Conservation (phyloP, 352 stramenopile genomes). For the Sclerospora graminicola region DNA sequence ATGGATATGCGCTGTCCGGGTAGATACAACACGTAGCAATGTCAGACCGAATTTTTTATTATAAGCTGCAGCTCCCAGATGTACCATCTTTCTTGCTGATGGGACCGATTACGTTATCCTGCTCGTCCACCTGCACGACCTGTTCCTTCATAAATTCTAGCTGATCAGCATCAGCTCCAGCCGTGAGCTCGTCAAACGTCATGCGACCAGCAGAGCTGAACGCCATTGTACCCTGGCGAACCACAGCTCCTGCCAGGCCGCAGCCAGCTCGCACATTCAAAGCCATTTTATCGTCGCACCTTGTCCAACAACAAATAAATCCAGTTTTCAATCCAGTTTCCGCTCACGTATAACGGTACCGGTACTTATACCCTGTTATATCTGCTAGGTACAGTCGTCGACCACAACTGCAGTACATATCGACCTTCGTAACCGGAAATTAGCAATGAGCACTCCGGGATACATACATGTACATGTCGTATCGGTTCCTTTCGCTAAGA, state of each 20-base stretch:
- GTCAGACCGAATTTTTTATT: not conserved
- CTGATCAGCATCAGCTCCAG: slow-evolving; percentile 63
- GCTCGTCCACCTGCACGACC: slow-evolving; percentile 82
- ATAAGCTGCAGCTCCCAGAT: slow-evolving; percentile 1
- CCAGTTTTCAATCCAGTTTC: no score
- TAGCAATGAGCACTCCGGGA: no score
- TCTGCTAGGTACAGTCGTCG: no score
- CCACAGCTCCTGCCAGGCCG: slow-evolving; percentile 4
- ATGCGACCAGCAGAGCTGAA: slow-evolving; percentile 17
- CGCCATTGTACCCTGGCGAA: slow-evolving; percentile 4
- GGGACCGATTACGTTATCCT: slow-evolving; percentile 66
- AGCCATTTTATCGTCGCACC: no score
- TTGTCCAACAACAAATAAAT: no score
- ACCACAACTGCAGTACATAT: no score
- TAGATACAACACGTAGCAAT: slow-evolving; percentile 6
- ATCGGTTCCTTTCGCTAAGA: no score
- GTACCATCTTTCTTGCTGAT: slow-evolving; percentile 83
- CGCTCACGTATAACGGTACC: no score
- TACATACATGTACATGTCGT: no score
- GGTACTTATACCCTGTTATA: no score
- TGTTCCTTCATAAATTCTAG: slow-evolving; percentile 87
- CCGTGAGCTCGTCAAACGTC: slow-evolving; percentile 56
- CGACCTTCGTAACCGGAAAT: no score
- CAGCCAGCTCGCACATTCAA: slow-evolving; percentile 5
- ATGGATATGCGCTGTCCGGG: slow-evolving; percentile 48